A percentile compares a stretch with the other conserved stretches of the same genome.
These are phyloP conservation scores for Aspergillus olivimuriae DNA, from an alignment of 495 filamentous ascomycete species.

Conservation along the genomic window DNA sequence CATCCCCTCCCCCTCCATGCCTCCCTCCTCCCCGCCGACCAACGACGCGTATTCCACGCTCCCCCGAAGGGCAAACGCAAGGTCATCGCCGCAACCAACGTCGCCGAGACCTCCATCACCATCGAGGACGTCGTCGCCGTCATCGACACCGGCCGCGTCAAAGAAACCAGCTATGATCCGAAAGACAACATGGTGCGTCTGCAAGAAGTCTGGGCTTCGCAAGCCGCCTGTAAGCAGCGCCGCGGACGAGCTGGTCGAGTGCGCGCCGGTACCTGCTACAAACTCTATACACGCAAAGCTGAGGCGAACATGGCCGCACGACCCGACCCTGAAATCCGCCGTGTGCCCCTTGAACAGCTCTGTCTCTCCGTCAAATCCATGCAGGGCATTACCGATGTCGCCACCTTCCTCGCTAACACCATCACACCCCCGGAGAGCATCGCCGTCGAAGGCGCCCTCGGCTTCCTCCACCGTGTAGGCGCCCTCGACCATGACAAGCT, in stretches of 20 bases:
- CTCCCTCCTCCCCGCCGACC: slow-evolving; percentile 78
- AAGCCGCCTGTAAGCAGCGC: slow-evolving; percentile 93
- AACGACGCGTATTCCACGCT: slow-evolving; percentile 74
- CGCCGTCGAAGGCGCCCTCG: slow-evolving; percentile 79
- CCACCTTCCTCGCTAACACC: slow-evolving; percentile 73
- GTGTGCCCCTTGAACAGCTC: slow-evolving; percentile 89
- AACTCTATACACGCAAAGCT: slow-evolving; percentile 80
- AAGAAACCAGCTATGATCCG: slow-evolving; percentile 92
- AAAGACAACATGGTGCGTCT: slow-evolving; percentile 91
- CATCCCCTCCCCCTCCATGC: slow-evolving; percentile 88
- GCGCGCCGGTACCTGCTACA: slow-evolving; percentile 85
- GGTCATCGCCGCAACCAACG: slow-evolving; percentile 89
- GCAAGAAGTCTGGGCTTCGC: slow-evolving; percentile 91
- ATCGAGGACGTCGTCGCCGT: slow-evolving; percentile 97
- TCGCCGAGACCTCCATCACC: slow-evolving; percentile 96
- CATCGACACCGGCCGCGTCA: slow-evolving; percentile 90
- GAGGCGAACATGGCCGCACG: slow-evolving; percentile 84
- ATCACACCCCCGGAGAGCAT: slow-evolving; percentile 79
- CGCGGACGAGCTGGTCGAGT: slow-evolving; percentile 92
- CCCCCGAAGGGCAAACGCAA: slow-evolving; percentile 79
- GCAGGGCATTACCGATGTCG: slow-evolving; percentile 73
- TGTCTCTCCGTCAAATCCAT: slow-evolving; percentile 92
- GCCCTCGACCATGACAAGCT: slow-evolving; percentile 78
- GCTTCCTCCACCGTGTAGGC: slow-evolving; percentile 74
- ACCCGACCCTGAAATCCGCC: slow-evolving; percentile 86